A percentile compares a stretch with the other conserved stretches of the same genome.
phyloP scores from a whole-genome alignment of 768 basidiomycete species.

The Lactarius tabidus region DNA sequence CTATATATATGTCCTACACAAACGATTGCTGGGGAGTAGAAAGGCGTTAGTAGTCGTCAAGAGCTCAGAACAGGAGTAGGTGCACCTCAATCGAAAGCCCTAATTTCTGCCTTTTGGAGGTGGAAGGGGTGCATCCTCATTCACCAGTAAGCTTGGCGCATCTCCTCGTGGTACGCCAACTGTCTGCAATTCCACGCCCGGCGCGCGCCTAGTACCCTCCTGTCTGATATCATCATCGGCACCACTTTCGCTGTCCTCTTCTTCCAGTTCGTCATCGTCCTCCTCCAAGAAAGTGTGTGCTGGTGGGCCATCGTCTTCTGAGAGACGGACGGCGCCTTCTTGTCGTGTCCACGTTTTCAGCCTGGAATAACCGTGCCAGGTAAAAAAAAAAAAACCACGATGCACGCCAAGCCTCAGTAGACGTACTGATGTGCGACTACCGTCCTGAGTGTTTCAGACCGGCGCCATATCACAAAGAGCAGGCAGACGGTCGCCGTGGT shows the following conservation, averaged over 20 bases:
- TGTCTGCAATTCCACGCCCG: not conserved
- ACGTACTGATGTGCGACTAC: constrained; percentile 56
- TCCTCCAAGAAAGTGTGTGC: constrained; percentile 56
- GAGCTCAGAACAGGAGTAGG: not conserved
- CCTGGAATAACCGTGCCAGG: constrained; percentile 33
- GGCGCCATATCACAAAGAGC: constrained; percentile 59
- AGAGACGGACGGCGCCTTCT: constrained; percentile 58
- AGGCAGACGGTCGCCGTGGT: constrained; percentile 52
- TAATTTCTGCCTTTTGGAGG: constrained; percentile 8
- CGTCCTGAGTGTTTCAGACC: constrained; percentile 47
- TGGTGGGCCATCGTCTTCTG: constrained; percentile 63
- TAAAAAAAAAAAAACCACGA: not conserved
- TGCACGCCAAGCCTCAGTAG: constrained; percentile 21
- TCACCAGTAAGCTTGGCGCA: not conserved
- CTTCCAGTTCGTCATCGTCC: constrained; percentile 40
- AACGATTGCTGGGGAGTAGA: not conserved
- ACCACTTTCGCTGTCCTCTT: constrained; percentile 40
- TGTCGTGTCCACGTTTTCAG: constrained; percentile 50
- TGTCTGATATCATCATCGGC: constrained; percentile 33
- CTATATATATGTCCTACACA: too few relatives aligned
- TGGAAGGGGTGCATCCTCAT: constrained; percentile 4
- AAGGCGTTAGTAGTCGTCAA: not conserved
- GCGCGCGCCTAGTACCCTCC: not conserved
- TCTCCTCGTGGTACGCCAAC: not conserved
- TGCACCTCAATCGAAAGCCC: not conserved